Evolutionary conservation across 805 yeast genomes (phyloP), one percentile per base, ranked within the genome.

Genomic region (Kazachstania viticola): DNA sequence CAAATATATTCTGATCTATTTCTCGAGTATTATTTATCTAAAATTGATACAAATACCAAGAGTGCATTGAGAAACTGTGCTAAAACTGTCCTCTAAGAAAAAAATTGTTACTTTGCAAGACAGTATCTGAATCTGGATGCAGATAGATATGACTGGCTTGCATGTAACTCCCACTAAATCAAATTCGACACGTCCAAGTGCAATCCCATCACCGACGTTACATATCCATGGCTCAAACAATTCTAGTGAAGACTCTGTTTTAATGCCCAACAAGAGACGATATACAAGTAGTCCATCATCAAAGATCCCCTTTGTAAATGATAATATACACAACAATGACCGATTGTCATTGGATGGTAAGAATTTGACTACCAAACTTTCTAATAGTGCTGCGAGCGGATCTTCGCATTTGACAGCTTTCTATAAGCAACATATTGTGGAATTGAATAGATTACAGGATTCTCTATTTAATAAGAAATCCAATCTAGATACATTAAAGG

Each of bases 371-470:
- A 18, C 8, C 11, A 21, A 9, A 12, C 14, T 21, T 16, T 13
- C 17, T 17, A 14, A 13, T n/a, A 27, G 30, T 13, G 25, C 17
- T 14, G 17, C 31, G 6, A 15, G 28, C 25, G 14, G 7, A 9
- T 6, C 14, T n/a, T 23, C 25, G 12, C 51, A 48, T 28, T 33
- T 56, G 34, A 46, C 57, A 6, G 39, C 48, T 3, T 50, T 51
- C 23, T 55, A 56, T 27, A 49, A 49, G 22, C 54, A 52, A 27
- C 52, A 53, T 28, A 48, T 55, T 6, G 30, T 42, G 22, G 54
- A 55, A 31, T 36, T 56, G 16, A 51, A 49, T 28, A 43, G 46
- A 6, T 32, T 53, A 22, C 56, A 54, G 31, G 51, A 45, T 5
- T 39, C 38, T 6, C 32, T 55, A 31, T 44, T 38, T 19, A 37